Conservation (phyloP, 1,284 basidiomycete genomes). For the Microbotryomycetes sp. region DNA sequence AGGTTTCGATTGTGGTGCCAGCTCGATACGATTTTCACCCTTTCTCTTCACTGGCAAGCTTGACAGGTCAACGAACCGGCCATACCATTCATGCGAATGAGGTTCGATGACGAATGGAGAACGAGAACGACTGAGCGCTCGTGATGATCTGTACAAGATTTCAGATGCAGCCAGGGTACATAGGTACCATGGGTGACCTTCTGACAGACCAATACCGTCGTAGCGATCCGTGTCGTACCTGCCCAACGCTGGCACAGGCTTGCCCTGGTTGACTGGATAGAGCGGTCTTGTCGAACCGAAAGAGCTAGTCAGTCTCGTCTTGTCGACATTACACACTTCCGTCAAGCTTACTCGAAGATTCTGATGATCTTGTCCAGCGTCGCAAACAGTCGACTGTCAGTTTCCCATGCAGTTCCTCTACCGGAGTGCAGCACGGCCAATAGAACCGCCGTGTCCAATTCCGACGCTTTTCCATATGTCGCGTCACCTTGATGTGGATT, state of each 20-base stretch:
- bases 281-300: slow-evolving; percentile 29
- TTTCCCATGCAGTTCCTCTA: slow-evolving; percentile 18
- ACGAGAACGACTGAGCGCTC: slow-evolving; percentile 18
- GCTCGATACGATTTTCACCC: slow-evolving; percentile 5
- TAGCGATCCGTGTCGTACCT: slow-evolving; percentile 48
- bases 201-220: slow-evolving; percentile 39
- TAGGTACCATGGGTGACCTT: slow-evolving; percentile 47
- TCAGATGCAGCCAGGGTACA: slow-evolving; percentile 45
- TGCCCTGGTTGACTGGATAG: slow-evolving; percentile 44
- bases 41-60: slow-evolving; percentile 1
- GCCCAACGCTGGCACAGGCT: slow-evolving; percentile 44
- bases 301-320: too few species aligned
- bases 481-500: slow-evolving; percentile 6
- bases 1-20: slow-evolving; percentile 6
- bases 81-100: background rate
- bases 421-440: slow-evolving; percentile 45
- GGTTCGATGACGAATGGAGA: slow-evolving; percentile 41
- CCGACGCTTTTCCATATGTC: slow-evolving; percentile 26
- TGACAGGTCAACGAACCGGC: slow-evolving; percentile 5
- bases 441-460: slow-evolving; percentile 45
- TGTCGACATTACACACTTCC: too few species aligned
- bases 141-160: slow-evolving; percentile 38
- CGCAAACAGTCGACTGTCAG: slow-evolving; percentile 36
- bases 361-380: slow-evolving; percentile 42
- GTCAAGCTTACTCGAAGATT: slow-evolving; percentile 36